Evolutionary conservation across 176 grass and related monocot species (phyloP).

Genomic region (Oryza meridionalis): DNA sequence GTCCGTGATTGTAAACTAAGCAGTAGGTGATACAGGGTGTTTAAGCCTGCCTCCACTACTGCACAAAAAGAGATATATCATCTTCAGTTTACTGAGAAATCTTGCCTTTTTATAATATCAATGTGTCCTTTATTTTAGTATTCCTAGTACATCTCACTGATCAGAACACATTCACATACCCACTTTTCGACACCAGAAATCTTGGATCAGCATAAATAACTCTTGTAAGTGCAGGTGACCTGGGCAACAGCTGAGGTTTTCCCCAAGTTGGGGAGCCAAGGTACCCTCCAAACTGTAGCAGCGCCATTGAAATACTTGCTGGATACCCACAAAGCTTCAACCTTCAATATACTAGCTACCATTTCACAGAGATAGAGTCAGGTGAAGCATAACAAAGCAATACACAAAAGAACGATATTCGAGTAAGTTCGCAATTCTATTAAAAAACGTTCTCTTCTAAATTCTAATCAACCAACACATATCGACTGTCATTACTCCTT

Average conservation of each 20-base stretch:
- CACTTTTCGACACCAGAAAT: conserved; percentile 48
- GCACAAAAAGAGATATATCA: conserved; percentile 38
- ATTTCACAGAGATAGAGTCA: background rate
- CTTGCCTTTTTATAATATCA: background rate
- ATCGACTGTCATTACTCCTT: background rate
- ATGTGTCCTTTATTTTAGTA: background rate
- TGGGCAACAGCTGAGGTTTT: conserved; percentile 44
- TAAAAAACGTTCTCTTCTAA: background rate
- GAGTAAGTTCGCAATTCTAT: background rate
- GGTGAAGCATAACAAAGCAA: background rate
- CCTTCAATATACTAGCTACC: conserved; percentile 17
- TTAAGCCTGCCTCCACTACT: conserved; percentile 57
- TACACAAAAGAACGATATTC: background rate
- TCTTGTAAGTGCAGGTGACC: conserved; percentile 32
- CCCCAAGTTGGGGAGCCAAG: conserved; percentile 65
- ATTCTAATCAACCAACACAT: background rate
- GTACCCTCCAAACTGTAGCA: conserved; percentile 54
- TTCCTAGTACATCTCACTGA: conserved; percentile 7
- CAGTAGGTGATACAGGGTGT: conserved; percentile 51
- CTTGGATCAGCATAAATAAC: conserved; percentile 32
- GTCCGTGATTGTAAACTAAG: conserved; percentile 47
- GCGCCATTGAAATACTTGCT: conserved; percentile 46
- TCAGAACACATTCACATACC: conserved; percentile 36
- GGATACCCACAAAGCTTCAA: background rate
- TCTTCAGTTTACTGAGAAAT: background rate